Percentiles rank a stretch among this genome's conserved stretches.
phyloP scores from a whole-genome alignment of 202 grass and related monocot species.

The Schoenoplectus tabernaemontani region DNA sequence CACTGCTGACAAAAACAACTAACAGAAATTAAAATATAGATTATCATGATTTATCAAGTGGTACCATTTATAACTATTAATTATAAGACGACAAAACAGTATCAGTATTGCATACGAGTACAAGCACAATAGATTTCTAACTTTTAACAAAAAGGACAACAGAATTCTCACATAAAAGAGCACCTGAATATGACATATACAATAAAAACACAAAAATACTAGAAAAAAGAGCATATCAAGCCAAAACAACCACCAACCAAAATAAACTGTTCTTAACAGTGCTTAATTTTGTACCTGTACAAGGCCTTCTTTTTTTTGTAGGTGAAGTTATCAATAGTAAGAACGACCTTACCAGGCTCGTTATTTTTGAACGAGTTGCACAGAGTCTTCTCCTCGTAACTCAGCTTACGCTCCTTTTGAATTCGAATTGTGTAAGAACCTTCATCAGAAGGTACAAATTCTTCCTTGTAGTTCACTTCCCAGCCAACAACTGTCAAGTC shows the following conservation, averaged over 20 bases:
- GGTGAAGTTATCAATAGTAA: slow-evolving; percentile 30
- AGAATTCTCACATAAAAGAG: background rate
- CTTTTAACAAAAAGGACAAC: background rate
- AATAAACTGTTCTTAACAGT: slow-evolving; percentile 5
- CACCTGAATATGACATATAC: background rate
- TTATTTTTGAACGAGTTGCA: slow-evolving; percentile 35
- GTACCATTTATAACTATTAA: background rate
- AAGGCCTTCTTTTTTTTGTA: slow-evolving; percentile 47
- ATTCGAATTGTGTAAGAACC: slow-evolving; percentile 34
- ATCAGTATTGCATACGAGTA: background rate
- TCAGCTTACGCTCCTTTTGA: slow-evolving; percentile 29
- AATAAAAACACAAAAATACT: background rate
- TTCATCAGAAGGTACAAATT: slow-evolving; percentile 40
- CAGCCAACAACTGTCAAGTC: slow-evolving; percentile 38
- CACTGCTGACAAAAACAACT: background rate
- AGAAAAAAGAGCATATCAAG: background rate
- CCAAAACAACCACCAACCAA: background rate
- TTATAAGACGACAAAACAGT: background rate
- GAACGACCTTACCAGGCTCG: slow-evolving; percentile 33
- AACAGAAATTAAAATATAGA: background rate
- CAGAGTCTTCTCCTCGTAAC: slow-evolving; percentile 24
- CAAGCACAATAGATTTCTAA: background rate
- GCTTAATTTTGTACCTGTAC: slow-evolving; percentile 31
- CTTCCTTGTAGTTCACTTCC: slow-evolving; percentile 39
- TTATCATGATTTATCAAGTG: background rate